Conservation (phyloP, 108 stramenopile genomes). For the Nitzschia palea region DNA sequence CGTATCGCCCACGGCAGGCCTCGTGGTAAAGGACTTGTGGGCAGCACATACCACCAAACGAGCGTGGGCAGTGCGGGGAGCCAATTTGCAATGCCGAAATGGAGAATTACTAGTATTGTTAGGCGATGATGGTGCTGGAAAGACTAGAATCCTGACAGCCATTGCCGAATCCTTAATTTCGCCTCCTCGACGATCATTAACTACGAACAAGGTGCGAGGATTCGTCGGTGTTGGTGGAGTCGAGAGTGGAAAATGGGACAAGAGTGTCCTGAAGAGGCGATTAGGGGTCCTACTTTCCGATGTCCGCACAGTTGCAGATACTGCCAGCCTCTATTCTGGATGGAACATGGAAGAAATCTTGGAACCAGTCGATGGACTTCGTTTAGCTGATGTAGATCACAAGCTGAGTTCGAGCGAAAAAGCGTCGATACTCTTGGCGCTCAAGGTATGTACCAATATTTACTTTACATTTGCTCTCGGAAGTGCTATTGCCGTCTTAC, state of each 20-base stretch:
- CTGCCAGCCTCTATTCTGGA: slow-evolving; percentile 64
- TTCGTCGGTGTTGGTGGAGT: slow-evolving; percentile 63
- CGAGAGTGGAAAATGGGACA: slow-evolving; percentile 78
- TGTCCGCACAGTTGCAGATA: slow-evolving; percentile 62
- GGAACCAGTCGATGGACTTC: slow-evolving; percentile 56
- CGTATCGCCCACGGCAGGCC: slow-evolving; percentile 61
- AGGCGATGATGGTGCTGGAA: slow-evolving; percentile 77
- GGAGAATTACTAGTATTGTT: slow-evolving; percentile 76
- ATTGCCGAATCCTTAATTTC: slow-evolving; percentile 67
- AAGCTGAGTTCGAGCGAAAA: slow-evolving; percentile 48
- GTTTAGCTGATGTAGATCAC: not conserved
- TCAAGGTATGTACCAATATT: slow-evolving; percentile 45
- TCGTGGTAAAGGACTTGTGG: slow-evolving; percentile 81
- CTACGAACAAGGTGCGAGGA: slow-evolving; percentile 73
- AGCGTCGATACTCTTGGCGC: slow-evolving; percentile 57
- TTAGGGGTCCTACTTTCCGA: slow-evolving; percentile 77
- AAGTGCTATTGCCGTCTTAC: not conserved
- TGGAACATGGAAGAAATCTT: slow-evolving; percentile 80
- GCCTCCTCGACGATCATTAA: slow-evolving; percentile 63
- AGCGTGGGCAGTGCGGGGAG: slow-evolving; percentile 83
- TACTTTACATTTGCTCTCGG: not conserved
- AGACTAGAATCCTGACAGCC: slow-evolving; percentile 75
- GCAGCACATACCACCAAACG: slow-evolving; percentile 71
- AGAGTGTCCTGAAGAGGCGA: slow-evolving; percentile 55
- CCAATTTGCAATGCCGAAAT: slow-evolving; percentile 65